These are phyloP conservation scores for Phialocephala subalpina DNA, from an alignment of 2,329 filamentous ascomycete genomes.

Conservation along the genomic window DNA sequence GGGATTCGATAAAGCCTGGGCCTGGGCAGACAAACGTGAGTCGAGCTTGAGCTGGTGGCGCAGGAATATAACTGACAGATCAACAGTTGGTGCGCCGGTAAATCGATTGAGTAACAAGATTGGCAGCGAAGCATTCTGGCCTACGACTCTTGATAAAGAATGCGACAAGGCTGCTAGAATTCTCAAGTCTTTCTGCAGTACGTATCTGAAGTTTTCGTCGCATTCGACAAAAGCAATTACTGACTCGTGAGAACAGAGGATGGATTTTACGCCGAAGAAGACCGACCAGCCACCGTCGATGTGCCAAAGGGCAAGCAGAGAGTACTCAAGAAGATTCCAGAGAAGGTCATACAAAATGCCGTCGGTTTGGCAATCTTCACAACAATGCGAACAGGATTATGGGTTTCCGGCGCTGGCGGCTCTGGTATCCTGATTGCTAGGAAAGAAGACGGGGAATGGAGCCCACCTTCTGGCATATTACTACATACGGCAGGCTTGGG, in stretches of 20 bases:
- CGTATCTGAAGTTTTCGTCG: conserved; percentile 47
- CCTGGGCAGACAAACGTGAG: conserved; percentile 67
- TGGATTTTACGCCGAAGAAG: conserved; percentile 70
- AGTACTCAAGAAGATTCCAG: conserved; percentile 79
- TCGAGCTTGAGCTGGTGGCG: not conserved
- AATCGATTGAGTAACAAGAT: conserved; percentile 85
- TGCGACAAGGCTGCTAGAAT: conserved; percentile 92
- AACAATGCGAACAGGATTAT: conserved; percentile 91
- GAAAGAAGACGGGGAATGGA: conserved; percentile 88
- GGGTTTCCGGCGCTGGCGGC: conserved; percentile 90
- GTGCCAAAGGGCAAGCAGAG: conserved; percentile 64
- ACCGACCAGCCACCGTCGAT: conserved; percentile 44
- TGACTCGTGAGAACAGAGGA: conserved; percentile 55
- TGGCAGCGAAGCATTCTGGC: conserved; percentile 85
- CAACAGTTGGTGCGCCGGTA: conserved; percentile 68
- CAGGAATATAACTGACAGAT: conserved; percentile 41
- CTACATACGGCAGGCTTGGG: conserved; percentile 89
- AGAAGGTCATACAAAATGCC: conserved; percentile 85
- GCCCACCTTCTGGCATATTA: conserved; percentile 88
- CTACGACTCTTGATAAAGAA: conserved; percentile 84
- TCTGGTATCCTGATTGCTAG: conserved; percentile 87
- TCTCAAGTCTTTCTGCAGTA: conserved; percentile 88
- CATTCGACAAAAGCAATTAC: conserved; percentile 21
- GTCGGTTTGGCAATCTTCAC: conserved; percentile 94
- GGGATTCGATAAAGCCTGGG: conserved; percentile 79